These are phyloP conservation scores for Cyberlindnera mrakii DNA, from an alignment of 805 yeast genomes.

Conservation along the genomic window DNA sequence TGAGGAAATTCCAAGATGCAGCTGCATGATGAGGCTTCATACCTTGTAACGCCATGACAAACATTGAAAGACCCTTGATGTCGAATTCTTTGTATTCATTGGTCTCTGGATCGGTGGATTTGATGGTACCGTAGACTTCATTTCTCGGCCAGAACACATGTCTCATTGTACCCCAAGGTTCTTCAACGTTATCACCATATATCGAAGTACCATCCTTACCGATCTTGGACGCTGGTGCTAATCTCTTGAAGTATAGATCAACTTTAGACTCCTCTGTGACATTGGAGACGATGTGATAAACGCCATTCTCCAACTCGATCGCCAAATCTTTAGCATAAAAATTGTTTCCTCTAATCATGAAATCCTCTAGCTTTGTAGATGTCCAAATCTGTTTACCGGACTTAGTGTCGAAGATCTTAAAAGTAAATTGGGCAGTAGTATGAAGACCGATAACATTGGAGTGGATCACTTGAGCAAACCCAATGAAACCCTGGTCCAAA, in stretches of 20 bases:
- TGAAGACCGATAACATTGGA: constrained; percentile 86
- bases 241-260: constrained; percentile 55
- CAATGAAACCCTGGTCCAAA: constrained; percentile 55
- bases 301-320: constrained; percentile 54
- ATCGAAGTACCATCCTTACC: constrained; percentile 82
- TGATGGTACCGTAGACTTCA: constrained; percentile 58
- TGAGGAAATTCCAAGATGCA: constrained; percentile 89
- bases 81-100: constrained; percentile 24
- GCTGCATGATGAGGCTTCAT: constrained; percentile 99
- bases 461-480: constrained; percentile 92
- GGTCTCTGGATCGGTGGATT: constrained; percentile 28
- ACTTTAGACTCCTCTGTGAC: constrained; percentile 68
- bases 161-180: constrained; percentile 98
- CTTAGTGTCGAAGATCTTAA: constrained; percentile 59
- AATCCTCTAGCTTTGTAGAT: constrained; percentile 80
- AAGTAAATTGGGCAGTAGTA: constrained; percentile 91
- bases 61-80: constrained; percentile 51
- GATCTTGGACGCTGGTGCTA: constrained; percentile 79
- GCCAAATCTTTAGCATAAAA: constrained; percentile 73
- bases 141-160: constrained; percentile 97
- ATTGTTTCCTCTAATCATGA: constrained; percentile 63
- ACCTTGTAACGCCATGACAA: constrained; percentile 94
- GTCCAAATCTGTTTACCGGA: constrained; percentile 67
- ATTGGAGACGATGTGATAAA: constrained; percentile 51
- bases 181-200: constrained; percentile 75